Evolutionary conservation across 768 basidiomycete genomes (phyloP).

Genomic region (Xerocomellus chrysenteron): DNA sequence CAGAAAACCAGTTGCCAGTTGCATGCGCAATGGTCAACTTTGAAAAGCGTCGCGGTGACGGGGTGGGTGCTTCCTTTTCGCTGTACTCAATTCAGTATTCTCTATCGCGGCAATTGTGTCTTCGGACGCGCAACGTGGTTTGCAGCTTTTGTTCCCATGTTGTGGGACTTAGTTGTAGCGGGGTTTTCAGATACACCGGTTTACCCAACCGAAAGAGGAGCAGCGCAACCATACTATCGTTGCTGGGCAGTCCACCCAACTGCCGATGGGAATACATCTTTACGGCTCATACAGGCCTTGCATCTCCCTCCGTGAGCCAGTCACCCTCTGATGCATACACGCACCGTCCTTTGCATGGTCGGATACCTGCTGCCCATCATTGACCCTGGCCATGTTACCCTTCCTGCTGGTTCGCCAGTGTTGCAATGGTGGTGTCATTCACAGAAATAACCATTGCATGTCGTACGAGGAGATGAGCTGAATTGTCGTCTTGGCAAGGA

Average conservation of each 20-base stretch:
- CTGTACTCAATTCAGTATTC: background rate
- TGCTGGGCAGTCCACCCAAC: background rate
- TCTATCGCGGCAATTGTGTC: constrained; percentile 24
- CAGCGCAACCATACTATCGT: background rate
- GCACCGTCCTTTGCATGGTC: background rate
- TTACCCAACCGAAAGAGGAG: background rate
- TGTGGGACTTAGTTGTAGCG: background rate
- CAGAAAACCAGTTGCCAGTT: constrained; percentile 27
- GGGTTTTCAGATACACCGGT: constrained; percentile 1
- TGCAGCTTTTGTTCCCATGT: background rate
- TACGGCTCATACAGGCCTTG: background rate
- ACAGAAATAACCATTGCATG: background rate
- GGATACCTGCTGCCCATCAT: background rate
- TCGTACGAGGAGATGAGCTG: constrained; percentile 18
- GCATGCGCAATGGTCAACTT: constrained; percentile 17
- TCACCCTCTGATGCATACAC: constrained; percentile 9
- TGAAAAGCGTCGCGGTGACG: constrained; percentile 30
- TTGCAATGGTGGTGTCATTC: constrained; percentile 1
- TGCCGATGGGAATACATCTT: background rate
- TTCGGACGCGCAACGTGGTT: constrained; percentile 9
- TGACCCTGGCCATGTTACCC: constrained; percentile 2
- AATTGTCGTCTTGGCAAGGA: background rate
- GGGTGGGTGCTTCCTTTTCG: constrained; percentile 18
- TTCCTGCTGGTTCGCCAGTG: constrained; percentile 9
- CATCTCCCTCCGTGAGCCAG: background rate